These are phyloP conservation scores for Cystofilobasidium ferigula DNA, from an alignment of 768 basidiomycete species.

Conservation along the genomic window DNA sequence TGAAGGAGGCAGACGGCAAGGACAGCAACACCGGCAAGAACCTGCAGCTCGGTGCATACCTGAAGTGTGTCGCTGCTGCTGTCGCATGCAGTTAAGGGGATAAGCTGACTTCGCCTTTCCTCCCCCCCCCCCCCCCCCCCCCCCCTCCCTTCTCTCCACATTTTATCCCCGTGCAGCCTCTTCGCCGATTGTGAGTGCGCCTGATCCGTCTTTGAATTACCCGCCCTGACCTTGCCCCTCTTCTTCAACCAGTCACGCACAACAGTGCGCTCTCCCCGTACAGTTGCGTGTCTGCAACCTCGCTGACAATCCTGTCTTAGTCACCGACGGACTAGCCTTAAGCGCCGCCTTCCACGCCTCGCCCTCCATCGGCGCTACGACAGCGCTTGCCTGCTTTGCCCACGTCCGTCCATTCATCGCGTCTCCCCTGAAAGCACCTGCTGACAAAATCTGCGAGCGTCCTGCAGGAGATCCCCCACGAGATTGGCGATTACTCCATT, in stretches of 20 bases:
- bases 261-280: too few species aligned
- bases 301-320: constrained; percentile 37
- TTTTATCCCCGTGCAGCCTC: background rate
- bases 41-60: constrained; percentile 77
- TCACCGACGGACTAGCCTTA: constrained; percentile 90
- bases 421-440: background rate
- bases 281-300: background rate
- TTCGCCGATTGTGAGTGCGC: constrained; percentile 19
- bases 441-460: background rate
- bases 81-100: too few species aligned
- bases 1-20: constrained; percentile 8
- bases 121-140: too few species aligned
- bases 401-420: background rate
- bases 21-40: constrained; percentile 15
- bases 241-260: too few species aligned
- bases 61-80: too few species aligned
- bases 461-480: constrained; percentile 74
- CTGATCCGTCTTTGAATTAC: too few species aligned
- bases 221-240: too few species aligned
- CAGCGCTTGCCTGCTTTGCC: constrained; percentile 77
- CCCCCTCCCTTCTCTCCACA: too few species aligned
- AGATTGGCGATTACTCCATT: constrained; percentile 96
- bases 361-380: constrained; percentile 82
- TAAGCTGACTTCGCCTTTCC: too few species aligned
- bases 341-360: constrained; percentile 95